Base-by-base conservation (phyloP, 1,139 yeast genomes). In the Candida sp. region DNA sequence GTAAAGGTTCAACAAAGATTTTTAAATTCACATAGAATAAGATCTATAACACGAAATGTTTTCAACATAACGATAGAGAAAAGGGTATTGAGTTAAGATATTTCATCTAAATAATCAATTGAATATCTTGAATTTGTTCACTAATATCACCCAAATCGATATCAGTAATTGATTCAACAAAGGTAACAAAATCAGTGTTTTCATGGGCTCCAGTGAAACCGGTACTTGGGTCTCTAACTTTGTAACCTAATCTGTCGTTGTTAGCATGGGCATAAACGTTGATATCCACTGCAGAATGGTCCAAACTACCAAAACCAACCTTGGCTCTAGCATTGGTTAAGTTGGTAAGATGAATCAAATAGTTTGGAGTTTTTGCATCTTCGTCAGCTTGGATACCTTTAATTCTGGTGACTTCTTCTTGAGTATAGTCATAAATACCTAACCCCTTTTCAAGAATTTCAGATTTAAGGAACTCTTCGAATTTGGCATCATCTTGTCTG, bases 201-300 rank as follows among this genome's bases (percentile, higher is more conserved):
- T 89, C 97, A 57, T 81, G 88, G 60, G 84, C 84, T 3, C 97
- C 97, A 27, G 77, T 76, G 45, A 89, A 68, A 5, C 78, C 72
- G 29, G 64, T 57, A 23, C 52, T 52, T 22, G 52, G 48, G 21
- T 58, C 55, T 37, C 49, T 52, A 30, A 84, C 58, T 46, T 68
- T 53, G 5, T 57, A 46, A 54, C 64, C 63, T 33, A 80, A 68
- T 2, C 60, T 51, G 22, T 70, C 70, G 38, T 74, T 75, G 53
- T 82, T 83, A 19, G 88, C 75, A 55, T 81, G 77, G 0, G 82
- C 93, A 59, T 87, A 89, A 41, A 88, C 82, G 56, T 87, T 87
- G 30, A 89, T 96, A 61, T 89, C 96, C 11, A 88, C 96, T 0
- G 95, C 95, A 21, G 93, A 81, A 60, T 89, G 97, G 22, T 95